phyloP scores from a whole-genome alignment of 495 filamentous ascomycete species.

The Tuber umbilicatum region DNA sequence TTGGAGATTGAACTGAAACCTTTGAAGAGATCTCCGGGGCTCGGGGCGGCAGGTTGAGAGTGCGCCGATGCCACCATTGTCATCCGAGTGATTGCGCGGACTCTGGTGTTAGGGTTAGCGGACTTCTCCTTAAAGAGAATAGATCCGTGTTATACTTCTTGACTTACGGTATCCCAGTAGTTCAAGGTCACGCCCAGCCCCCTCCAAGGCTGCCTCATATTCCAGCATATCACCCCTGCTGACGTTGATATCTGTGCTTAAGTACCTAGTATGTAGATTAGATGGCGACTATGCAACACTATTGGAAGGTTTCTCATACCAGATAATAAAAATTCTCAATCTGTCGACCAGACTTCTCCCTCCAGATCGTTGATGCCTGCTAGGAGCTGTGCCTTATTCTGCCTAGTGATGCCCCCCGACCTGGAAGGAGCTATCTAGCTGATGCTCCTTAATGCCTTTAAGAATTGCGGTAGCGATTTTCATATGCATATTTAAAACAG shows the following conservation, averaged over 20 bases:
- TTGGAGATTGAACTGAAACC: slow-evolving; percentile 81
- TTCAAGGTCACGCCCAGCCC: slow-evolving; percentile 63
- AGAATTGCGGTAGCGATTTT: slow-evolving; percentile 84
- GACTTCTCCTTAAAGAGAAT: not conserved
- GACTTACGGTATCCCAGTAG: slow-evolving; percentile 79
- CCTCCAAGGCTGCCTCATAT: slow-evolving; percentile 78
- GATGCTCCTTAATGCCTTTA: slow-evolving; percentile 85
- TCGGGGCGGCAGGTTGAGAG: slow-evolving; percentile 54
- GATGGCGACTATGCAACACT: not conserved
- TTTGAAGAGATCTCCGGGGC: slow-evolving; percentile 68
- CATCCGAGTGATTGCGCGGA: slow-evolving; percentile 94
- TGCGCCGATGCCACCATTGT: slow-evolving; percentile 92
- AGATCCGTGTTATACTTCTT: slow-evolving; percentile 54
- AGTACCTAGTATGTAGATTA: slow-evolving; percentile 33
- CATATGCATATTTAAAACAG: slow-evolving; percentile 96
- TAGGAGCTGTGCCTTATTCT: slow-evolving; percentile 80
- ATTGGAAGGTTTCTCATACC: slow-evolving; percentile 52
- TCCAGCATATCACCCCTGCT: slow-evolving; percentile 71
- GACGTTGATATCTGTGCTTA: slow-evolving; percentile 88
- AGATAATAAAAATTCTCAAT: slow-evolving; percentile 88
- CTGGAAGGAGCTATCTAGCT: slow-evolving; percentile 93
- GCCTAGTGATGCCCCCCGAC: slow-evolving; percentile 88
- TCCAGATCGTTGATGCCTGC: slow-evolving; percentile 73
- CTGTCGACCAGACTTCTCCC: slow-evolving; percentile 85
- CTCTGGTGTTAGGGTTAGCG: slow-evolving; percentile 51